phyloP scores from a whole-genome alignment of 805 yeast species.

The Debaryomyces tyrocola region DNA sequence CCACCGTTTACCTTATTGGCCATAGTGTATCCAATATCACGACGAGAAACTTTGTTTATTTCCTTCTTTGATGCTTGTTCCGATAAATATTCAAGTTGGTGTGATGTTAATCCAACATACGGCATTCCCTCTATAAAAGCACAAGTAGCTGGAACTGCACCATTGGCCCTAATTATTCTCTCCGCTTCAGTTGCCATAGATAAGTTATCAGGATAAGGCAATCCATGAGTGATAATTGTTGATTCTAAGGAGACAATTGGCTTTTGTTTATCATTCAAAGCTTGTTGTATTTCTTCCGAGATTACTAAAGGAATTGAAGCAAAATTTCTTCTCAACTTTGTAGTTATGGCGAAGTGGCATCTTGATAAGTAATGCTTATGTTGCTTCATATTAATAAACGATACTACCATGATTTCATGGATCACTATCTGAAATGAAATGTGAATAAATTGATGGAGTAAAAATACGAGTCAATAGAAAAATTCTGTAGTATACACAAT shows the following conservation, averaged over 20 bases:
- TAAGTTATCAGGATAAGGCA: constrained; percentile 77
- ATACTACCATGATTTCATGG: too few species aligned
- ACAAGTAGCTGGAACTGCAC: constrained; percentile 82
- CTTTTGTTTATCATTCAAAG: constrained; percentile 44
- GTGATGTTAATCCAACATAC: constrained; percentile 56
- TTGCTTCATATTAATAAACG: too few species aligned
- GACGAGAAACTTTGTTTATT: constrained; percentile 67
- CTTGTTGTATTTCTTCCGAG: constrained; percentile 61
- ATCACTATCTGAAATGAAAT: too few species aligned
- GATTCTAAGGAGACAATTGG: constrained; percentile 86
- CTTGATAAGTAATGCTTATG: too few species aligned
- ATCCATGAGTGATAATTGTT: constrained; percentile 87
- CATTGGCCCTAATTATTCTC: constrained; percentile 52
- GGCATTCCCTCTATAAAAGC: constrained; percentile 76
- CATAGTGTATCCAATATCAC: constrained; percentile 77
- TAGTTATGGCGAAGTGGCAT: too few species aligned
- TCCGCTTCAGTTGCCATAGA: constrained; percentile 75
- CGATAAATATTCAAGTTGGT: constrained; percentile 55
- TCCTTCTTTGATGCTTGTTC: constrained; percentile 18
- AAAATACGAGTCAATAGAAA: too few species aligned
- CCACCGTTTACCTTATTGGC: constrained; percentile 71
- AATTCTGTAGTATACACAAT: too few species aligned
- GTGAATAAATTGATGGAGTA: too few species aligned
- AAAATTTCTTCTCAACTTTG: too few species aligned
- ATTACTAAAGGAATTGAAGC: constrained; percentile 17